These are phyloP conservation scores for Tetratostichococcus sp. DNA, from an alignment of 139 green algal species.

Conservation along the genomic window DNA sequence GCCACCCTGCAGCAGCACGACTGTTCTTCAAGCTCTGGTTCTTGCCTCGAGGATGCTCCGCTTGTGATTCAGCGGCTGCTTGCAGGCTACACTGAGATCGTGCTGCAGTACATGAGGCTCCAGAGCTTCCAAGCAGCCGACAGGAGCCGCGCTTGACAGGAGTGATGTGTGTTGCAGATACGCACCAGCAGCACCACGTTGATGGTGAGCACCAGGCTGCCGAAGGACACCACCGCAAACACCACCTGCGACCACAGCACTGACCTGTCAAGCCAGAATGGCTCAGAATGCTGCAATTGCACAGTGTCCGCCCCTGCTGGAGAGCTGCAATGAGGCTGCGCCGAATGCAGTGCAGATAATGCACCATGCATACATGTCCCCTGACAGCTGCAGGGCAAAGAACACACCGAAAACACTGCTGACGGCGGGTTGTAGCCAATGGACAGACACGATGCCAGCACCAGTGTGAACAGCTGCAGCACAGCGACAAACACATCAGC, in stretches of 20 bases:
- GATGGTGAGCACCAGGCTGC: conserved; percentile 88
- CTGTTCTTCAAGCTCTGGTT: neutral
- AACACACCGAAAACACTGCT: conserved; percentile 72
- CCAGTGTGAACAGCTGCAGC: conserved; percentile 75
- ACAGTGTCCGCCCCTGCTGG: no score
- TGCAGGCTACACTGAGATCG: no score
- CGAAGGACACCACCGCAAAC: conserved; percentile 81
- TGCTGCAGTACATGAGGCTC: no score
- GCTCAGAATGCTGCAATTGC: neutral
- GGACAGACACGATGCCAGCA: conserved; percentile 70
- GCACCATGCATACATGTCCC: no score
- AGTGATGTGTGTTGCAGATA: neutral
- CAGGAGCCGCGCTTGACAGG: no score
- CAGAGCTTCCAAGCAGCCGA: no score
- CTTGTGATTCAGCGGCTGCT: no score
- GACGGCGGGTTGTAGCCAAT: conserved; percentile 52
- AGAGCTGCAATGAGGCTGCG: no score
- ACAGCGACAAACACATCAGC: neutral
- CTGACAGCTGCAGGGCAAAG: neutral
- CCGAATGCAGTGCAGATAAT: no score
- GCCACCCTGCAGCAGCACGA: conserved; percentile 49
- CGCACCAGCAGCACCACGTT: conserved; percentile 88
- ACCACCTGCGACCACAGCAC: conserved; percentile 69
- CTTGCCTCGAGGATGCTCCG: no score
- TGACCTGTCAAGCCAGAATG: neutral